Evolutionary conservation across 441 rosid genomes (phyloP), one percentile per base, ranked within the genome.

Genomic region (Gossypium aridum): DNA sequence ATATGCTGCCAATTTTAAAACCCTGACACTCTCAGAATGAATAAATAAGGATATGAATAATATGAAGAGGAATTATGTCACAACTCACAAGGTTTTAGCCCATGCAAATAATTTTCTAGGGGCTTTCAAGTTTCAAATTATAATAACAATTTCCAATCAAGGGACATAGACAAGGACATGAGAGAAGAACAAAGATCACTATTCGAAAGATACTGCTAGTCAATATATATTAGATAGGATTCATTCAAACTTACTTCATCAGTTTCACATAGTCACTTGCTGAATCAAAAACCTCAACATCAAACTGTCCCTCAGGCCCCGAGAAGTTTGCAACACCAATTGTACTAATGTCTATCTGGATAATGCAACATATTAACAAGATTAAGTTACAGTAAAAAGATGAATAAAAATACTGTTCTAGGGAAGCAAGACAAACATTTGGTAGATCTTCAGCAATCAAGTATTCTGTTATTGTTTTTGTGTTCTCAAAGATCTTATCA

Each of bases 261-360:
- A 96, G 73, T 81, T 87, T 91, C 77, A 92, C 98, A 76, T 92
- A 93, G 84, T 96, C 98, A 76, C 80, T 85, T 0, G 98, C 97
- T 4, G 98, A 88, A 85, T 96, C 97, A 83, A 96, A 91, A 77
- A 96, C 97, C 77, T 93, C 99, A 43, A 95, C 97, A 80, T 92
- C 95, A 74, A 91, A 93, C 73, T 85, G 86, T 73, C 95, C 99
- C 71, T 87, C 97, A 64, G 97, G 97, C 57, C 97, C 97, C 28
- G 76, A 76, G 76, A 96, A 92, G 76, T 74, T 88, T 65, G 90
- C 56, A 14, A 47, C 89, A 76, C 94, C 99, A 76, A 73, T 39
- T 45, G 89, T 73, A 70, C 90, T 62, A 65, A 96, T 90, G 82
- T 96, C 97, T 78, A 92, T 97, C 99, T 96, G 81, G 77, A 76